phyloP scores from a whole-genome alignment of 805 yeast genomes.

The Wickerhamomyces queroliae region DNA sequence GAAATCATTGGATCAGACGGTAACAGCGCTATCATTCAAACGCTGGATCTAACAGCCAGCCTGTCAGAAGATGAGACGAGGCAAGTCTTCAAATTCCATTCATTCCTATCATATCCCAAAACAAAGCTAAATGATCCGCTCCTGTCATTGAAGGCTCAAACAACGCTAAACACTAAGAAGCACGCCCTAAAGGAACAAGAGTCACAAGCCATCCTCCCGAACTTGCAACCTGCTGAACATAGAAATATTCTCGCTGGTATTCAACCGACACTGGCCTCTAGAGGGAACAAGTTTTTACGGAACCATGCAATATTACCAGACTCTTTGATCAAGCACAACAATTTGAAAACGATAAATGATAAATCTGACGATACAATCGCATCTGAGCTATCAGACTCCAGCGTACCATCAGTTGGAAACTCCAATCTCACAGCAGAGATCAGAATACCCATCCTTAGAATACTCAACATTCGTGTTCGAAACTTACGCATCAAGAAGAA shows the following conservation, averaged over 20 bases:
- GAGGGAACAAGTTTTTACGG: constrained; percentile 10
- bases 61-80: not conserved
- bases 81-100: constrained; percentile 8
- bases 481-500: constrained; percentile 45
- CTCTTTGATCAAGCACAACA: constrained; percentile 10
- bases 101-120: constrained; percentile 18
- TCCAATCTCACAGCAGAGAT: not conserved
- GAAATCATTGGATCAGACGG: no score
- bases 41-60: no score
- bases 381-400: not conserved
- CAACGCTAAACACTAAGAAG: not conserved
- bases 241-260: constrained; percentile 11
- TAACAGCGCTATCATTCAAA: no score
- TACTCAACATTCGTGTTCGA: constrained; percentile 39
- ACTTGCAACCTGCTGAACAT: constrained; percentile 14
- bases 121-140: constrained; percentile 14
- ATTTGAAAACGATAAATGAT: constrained; percentile 1
- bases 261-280: constrained; percentile 2
- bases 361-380: not conserved
- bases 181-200: not conserved
- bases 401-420: not conserved
- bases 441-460: constrained; percentile 25
- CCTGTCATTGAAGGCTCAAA: constrained; percentile 5
- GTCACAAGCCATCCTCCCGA: not conserved
- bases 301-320: constrained; percentile 11